Conservation (phyloP, 1,284 basidiomycete species). For the Violaceomyces palustris region DNA sequence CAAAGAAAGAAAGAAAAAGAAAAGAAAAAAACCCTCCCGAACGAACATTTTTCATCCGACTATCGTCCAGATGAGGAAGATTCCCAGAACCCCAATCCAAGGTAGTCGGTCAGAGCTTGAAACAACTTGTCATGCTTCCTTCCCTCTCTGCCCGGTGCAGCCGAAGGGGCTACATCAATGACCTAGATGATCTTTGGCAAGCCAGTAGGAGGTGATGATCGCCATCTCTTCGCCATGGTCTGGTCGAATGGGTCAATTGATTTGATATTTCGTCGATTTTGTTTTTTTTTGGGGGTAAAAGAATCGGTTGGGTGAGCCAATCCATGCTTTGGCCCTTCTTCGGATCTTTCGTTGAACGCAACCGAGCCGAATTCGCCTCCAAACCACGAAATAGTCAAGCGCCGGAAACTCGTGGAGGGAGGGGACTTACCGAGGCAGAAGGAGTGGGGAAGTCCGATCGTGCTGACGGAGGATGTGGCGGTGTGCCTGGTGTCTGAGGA, state of each 20-base stretch:
- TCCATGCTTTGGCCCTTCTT: too few relatives aligned
- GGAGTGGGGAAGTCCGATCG: slow-evolving; percentile 34
- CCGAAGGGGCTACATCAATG: too few relatives aligned
- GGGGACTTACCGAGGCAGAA: slow-evolving; percentile 20
- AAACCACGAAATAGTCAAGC: too few relatives aligned
- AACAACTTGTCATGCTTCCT: neutral
- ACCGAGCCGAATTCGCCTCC: neutral
- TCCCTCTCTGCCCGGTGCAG: neutral
- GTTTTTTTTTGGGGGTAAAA: neutral
- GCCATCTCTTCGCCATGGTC: slow-evolving; percentile 11
- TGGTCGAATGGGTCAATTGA: neutral
- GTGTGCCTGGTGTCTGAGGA: slow-evolving; percentile 5
- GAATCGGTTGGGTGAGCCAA: neutral
- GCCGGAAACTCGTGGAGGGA: too few relatives aligned
- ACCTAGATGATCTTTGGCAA: slow-evolving; percentile 9
- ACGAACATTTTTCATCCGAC: too few relatives aligned
- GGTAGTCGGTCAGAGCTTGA: too few relatives aligned
- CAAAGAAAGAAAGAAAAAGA: too few relatives aligned
- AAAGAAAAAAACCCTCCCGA: too few relatives aligned
- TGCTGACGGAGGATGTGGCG: slow-evolving; percentile 26
- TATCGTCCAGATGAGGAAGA: too few relatives aligned
- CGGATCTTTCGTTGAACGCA: neutral
- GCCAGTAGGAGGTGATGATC: slow-evolving; percentile 13
- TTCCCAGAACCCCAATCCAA: too few relatives aligned
- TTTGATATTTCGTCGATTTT: too few relatives aligned